A percentile compares a stretch with the other conserved stretches of the same genome.
phyloP scores from a whole-genome alignment of 148 eudicot species.

The Selenicereus undatus region DNA sequence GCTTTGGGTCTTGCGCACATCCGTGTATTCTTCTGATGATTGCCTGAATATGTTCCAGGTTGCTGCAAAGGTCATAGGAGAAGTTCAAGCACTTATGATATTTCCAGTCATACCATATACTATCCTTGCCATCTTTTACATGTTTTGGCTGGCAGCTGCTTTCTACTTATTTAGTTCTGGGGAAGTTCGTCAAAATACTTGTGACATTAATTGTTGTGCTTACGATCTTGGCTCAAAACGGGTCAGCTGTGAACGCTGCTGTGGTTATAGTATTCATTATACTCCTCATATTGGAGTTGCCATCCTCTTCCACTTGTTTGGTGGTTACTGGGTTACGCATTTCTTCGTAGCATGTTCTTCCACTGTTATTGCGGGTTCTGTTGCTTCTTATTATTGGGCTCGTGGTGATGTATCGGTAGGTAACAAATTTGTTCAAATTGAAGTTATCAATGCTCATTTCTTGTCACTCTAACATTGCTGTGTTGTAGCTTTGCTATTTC shows the following conservation, averaged over 20 bases:
- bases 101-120: conserved; percentile 81
- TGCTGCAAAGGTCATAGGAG: conserved; percentile 98
- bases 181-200: conserved; percentile 62
- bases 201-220: conserved; percentile 79
- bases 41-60: conserved; percentile 45
- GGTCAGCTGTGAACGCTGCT: conserved; percentile 87
- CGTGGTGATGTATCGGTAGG: conserved; percentile 82
- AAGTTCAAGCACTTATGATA: conserved; percentile 86
- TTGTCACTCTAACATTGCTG: neutral
- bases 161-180: conserved; percentile 89
- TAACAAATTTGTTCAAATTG: neutral
- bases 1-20: neutral
- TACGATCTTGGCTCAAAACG: conserved; percentile 67
- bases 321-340: conserved; percentile 92
- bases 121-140: conserved; percentile 74
- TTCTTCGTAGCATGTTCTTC: conserved; percentile 79
- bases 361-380: conserved; percentile 93
- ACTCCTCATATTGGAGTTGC: conserved; percentile 82
- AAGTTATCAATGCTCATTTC: neutral
- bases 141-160: conserved; percentile 92
- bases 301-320: conserved; percentile 83
- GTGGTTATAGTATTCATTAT: conserved; percentile 76
- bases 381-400: conserved; percentile 98
- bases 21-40: conserved; percentile 14
- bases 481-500: neutral